Conservation (phyloP, 2,329 filamentous ascomycete genomes). For the Diaporthe vaccinii region DNA sequence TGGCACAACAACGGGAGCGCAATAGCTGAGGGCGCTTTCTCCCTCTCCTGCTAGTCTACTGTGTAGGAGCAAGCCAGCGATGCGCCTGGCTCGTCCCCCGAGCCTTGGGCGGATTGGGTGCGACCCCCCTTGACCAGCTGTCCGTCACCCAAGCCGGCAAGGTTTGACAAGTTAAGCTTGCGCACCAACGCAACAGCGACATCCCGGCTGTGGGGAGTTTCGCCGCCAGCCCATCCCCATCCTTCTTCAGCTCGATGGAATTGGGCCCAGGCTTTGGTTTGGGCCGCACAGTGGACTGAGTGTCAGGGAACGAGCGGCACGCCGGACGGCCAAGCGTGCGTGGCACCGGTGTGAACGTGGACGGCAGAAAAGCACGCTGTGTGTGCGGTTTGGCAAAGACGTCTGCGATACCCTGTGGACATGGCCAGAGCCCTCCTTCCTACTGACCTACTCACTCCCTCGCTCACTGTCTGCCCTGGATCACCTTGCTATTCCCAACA, state of each 20-base stretch:
- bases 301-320: not conserved
- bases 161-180: constrained; percentile 36
- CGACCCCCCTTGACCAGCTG: constrained; percentile 27
- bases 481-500: constrained; percentile 1
- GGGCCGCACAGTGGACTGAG: constrained; percentile 23
- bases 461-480: not conserved
- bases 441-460: not conserved
- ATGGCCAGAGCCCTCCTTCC: not conserved
- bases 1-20: constrained; percentile 4
- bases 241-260: constrained; percentile 32
- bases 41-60: not conserved
- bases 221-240: constrained; percentile 31
- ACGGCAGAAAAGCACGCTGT: constrained; percentile 27
- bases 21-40: constrained; percentile 10
- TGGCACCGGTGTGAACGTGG: constrained; percentile 26
- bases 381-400: not conserved
- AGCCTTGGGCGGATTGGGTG: not conserved
- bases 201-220: constrained; percentile 32
- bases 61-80: not conserved
- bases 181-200: constrained; percentile 37
- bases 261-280: constrained; percentile 20
- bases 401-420: not conserved
- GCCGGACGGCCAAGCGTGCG: constrained; percentile 14
- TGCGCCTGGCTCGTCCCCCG: constrained; percentile 16
- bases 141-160: constrained; percentile 32